Base-by-base conservation (phyloP, 371 early-diverging fungal species). In the Polyrhizophydium stewartii region DNA sequence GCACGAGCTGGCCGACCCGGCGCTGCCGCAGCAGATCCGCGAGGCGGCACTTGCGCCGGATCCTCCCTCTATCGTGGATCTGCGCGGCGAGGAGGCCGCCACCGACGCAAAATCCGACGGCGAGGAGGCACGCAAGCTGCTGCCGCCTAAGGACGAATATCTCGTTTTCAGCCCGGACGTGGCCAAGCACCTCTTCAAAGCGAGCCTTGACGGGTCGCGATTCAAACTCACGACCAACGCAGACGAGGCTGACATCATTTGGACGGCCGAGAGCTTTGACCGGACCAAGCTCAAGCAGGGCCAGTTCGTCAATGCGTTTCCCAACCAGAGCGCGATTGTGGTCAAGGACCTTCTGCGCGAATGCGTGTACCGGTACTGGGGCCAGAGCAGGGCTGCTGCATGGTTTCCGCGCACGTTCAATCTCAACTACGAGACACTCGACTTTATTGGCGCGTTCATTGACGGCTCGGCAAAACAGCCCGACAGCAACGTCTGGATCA, bases 341-440 rank as follows among this genome's bases (percentile, higher is more conserved):
- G 49, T 47, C 49, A 47, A 47, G 49, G 49, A 47, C 16, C 49
- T 22, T 3, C 28, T 47, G 7, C 49, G 16, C 9, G 49, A 3
- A 16, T 3, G 7, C 49, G 16, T 47, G 9, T 47, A 47, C 49
- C 3, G 16, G 49, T 16, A 47, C 28, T 47, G 49, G 49, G 49
- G 49, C 7, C 3, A 7, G 3, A 10, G 7, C 28, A 3, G 49
- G 3, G 22, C 49, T 3, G 28, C 3, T 3, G 28, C 7, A 16
- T 47, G 49, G 49, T 47, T 7, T 47, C 49, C 49, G 28, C 49
- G 49, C 7, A 7, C 49, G 28, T 47, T 47, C 49, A 47, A 47
- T 16, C 49, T 47, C 9, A 47, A 47, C 28, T 47, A 3, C 9
- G 49, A 47, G 28, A 28, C 28, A 10, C 25, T 25, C 16, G 49